phyloP scores from a whole-genome alignment of 169 alveolate genomes.

The Cryptosporidium tyzzeri region DNA sequence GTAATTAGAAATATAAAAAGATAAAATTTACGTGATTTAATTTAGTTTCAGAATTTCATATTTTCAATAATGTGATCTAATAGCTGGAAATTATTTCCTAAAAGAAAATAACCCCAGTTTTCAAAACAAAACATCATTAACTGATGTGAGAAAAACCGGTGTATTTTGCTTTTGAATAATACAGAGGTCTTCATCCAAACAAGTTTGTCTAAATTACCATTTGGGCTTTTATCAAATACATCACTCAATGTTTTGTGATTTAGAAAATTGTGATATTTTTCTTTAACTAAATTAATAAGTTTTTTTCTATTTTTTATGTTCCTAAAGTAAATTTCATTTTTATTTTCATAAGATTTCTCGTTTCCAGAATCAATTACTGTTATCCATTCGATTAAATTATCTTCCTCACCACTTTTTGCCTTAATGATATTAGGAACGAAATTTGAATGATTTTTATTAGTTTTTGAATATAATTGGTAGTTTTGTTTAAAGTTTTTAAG shows the following conservation, averaged over 20 bases:
- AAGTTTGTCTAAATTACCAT: slow-evolving; percentile 62
- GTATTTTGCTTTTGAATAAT: slow-evolving; percentile 44
- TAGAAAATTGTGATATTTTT: neutral
- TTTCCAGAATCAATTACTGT: slow-evolving; percentile 47
- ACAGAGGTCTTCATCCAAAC: slow-evolving; percentile 72
- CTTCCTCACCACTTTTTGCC: neutral
- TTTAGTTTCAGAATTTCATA: slow-evolving; percentile 44
- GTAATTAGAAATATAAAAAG: neutral
- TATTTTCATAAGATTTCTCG: neutral
- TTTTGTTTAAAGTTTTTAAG: neutral
- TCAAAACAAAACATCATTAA: slow-evolving; percentile 75
- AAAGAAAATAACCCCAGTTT: slow-evolving; percentile 66
- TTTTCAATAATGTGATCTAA: slow-evolving; percentile 65
- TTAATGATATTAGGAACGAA: neutral
- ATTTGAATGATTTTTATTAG: neutral
- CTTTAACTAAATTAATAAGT: neutral
- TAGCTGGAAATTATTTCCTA: slow-evolving; percentile 67
- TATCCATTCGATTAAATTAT: slow-evolving; percentile 52
- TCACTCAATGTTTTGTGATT: slow-evolving; percentile 7
- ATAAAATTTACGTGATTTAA: neutral
- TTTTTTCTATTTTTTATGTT: slow-evolving; percentile 16
- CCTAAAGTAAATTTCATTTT: slow-evolving; percentile 4
- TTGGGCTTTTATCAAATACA: neutral
- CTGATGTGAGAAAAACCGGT: slow-evolving; percentile 54
- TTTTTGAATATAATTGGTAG: neutral